A percentile compares a stretch with the other conserved stretches of the same genome.
Conservation (phyloP, 257 asterid genomes). For the Ballota nigra region DNA sequence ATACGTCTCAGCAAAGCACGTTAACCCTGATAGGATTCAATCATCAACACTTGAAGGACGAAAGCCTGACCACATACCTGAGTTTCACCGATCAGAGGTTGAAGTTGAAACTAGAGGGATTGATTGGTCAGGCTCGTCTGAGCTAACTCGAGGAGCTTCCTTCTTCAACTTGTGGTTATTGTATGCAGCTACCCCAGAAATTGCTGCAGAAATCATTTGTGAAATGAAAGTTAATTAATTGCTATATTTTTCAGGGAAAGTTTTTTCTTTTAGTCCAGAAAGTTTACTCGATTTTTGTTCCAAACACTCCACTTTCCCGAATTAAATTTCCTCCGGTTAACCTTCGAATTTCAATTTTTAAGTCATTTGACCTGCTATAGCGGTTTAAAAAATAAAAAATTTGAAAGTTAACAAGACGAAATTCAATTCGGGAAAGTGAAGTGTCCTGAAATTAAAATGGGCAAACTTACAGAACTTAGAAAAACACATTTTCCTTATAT, state of each 20-base stretch:
- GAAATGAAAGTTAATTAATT: slow-evolving; percentile 4
- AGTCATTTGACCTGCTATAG: too few species aligned
- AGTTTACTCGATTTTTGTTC: too few species aligned
- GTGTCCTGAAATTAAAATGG: too few species aligned
- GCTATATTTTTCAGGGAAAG: neutral
- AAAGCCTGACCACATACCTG: slow-evolving; percentile 2
- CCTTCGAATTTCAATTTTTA: too few species aligned
- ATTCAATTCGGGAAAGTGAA: too few species aligned
- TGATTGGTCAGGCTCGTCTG: slow-evolving; percentile 41
- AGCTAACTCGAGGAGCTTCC: slow-evolving; percentile 55
- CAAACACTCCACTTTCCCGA: too few species aligned
- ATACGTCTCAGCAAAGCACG: slow-evolving; percentile 13
- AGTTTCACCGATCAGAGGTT: slow-evolving; percentile 17
- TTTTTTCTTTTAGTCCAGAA: too few species aligned
- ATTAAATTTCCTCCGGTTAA: too few species aligned
- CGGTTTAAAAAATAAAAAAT: too few species aligned
- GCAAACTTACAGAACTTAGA: too few species aligned
- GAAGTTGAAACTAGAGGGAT: slow-evolving; percentile 40
- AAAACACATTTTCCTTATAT: too few species aligned
- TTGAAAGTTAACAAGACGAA: too few species aligned
- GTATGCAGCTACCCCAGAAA: slow-evolving; percentile 92
- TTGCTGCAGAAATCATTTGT: slow-evolving; percentile 56
- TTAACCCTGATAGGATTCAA: neutral
- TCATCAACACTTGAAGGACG: slow-evolving; percentile 17
- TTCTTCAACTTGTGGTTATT: slow-evolving; percentile 84